Evolutionary conservation across 352 stramenopile species (phyloP).

Genomic region (Globisporangium emineosum): DNA sequence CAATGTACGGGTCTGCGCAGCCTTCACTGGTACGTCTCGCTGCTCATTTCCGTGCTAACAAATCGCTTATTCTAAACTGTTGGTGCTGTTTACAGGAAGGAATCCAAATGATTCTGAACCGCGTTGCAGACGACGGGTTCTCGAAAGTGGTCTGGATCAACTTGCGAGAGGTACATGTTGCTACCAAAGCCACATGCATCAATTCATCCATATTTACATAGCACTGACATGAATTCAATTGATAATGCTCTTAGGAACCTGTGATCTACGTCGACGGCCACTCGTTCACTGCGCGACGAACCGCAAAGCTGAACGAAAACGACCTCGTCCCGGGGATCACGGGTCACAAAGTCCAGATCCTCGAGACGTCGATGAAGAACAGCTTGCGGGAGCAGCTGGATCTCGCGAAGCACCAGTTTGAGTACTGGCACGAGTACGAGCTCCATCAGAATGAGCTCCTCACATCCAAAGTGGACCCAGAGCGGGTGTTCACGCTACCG

Average conservation of each 20-base stretch:
- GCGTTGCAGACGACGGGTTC: conserved; percentile 67
- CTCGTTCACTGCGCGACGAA: conserved; percentile 68
- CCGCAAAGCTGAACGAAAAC: conserved; percentile 80
- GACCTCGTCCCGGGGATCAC: conserved; percentile 81
- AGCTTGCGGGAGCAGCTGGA: conserved; percentile 71
- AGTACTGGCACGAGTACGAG: conserved; percentile 80
- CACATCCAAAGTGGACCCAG: conserved; percentile 32
- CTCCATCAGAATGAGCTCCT: conserved; percentile 67
- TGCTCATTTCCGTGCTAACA: not conserved
- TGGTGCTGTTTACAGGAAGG: conserved; percentile 41
- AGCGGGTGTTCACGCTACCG: conserved; percentile 52
- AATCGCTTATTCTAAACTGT: not conserved
- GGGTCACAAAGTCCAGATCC: conserved; percentile 74
- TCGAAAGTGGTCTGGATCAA: conserved; percentile 84
- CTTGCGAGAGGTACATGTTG: conserved; percentile 52
- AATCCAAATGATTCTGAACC: conserved; percentile 68
- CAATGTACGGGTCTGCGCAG: conserved; percentile 72
- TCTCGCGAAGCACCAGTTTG: conserved; percentile 42
- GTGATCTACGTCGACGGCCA: conserved; percentile 79
- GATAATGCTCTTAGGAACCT: conserved; percentile 41
- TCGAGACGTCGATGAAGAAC: conserved; percentile 78
- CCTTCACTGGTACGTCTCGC: conserved; percentile 51
- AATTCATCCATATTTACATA: not conserved
- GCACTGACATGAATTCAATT: not conserved
- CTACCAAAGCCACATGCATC: not conserved